Conservation (phyloP, 2,329 filamentous ascomycete species). For the Epichloe elymi region DNA sequence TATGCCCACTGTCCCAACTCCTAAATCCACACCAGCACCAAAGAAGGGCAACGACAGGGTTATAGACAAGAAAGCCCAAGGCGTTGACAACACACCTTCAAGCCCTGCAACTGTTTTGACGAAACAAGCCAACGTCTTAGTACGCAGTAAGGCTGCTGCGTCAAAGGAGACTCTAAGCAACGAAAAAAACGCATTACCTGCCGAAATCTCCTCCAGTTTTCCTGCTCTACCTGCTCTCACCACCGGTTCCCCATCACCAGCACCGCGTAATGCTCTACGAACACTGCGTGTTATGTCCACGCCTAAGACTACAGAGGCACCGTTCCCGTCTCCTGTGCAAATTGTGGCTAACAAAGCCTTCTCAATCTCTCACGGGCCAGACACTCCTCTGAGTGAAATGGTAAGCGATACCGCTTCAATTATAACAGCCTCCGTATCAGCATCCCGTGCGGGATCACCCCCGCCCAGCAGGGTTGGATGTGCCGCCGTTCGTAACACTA, state of each 20-base stretch:
- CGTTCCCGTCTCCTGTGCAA: slow-evolving; percentile 20
- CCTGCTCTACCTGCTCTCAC: slow-evolving; percentile 36
- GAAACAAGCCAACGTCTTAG: neutral
- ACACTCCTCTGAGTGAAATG: slow-evolving; percentile 59
- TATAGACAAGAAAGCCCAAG: slow-evolving; percentile 12
- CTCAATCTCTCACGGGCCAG: slow-evolving; percentile 39
- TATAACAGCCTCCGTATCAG: slow-evolving; percentile 55
- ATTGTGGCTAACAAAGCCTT: slow-evolving; percentile 17
- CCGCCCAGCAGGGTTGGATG: slow-evolving; percentile 52
- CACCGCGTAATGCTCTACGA: slow-evolving; percentile 41
- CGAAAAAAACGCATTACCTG: slow-evolving; percentile 4
- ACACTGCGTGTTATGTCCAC: slow-evolving; percentile 49
- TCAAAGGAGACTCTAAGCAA: slow-evolving; percentile 1
- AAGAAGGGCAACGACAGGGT: slow-evolving; percentile 20
- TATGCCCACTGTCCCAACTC: slow-evolving; percentile 21
- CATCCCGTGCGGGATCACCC: slow-evolving; percentile 62
- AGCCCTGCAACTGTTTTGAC: neutral
- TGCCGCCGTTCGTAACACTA: slow-evolving; percentile 54
- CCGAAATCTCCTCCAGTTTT: slow-evolving; percentile 27
- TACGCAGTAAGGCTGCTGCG: neutral
- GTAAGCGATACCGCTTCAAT: slow-evolving; percentile 68
- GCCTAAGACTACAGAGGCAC: slow-evolving; percentile 44
- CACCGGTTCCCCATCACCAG: slow-evolving; percentile 32
- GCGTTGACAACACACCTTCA: neutral
- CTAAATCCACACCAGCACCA: slow-evolving; percentile 20